Conservation (phyloP, 345 rosid species). For the Camelina laxa region DNA sequence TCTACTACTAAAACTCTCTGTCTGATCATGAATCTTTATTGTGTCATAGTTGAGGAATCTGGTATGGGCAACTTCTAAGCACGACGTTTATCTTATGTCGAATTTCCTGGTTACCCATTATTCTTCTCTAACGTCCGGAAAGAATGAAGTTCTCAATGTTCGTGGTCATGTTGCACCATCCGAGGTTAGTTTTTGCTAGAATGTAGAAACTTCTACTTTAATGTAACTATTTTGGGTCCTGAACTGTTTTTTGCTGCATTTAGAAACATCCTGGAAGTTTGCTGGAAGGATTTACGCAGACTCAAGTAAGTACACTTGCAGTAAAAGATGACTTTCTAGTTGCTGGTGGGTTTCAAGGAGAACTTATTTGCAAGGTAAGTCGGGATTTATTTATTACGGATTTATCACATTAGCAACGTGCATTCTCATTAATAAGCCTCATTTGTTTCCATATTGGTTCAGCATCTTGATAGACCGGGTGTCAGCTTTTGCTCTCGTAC, state of each 20-base stretch:
- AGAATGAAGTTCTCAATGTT: constrained; percentile 63
- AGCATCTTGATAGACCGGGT: constrained; percentile 89
- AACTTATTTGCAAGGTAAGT: constrained; percentile 79
- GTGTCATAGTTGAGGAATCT: constrained; percentile 64
- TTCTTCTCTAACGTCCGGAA: constrained; percentile 58
- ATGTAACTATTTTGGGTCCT: constrained; percentile 1
- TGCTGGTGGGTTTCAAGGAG: constrained; percentile 92
- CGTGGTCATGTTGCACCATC: constrained; percentile 74
- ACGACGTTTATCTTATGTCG: constrained; percentile 70
- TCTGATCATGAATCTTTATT: constrained; percentile 34
- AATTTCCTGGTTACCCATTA: constrained; percentile 65
- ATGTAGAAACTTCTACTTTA: neutral
- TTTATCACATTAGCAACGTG: neutral
- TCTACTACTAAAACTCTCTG: neutral
- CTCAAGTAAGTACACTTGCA: constrained; percentile 86
- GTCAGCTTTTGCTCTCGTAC: constrained; percentile 88
- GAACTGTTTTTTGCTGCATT: neutral
- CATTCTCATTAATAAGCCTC: constrained; percentile 18
- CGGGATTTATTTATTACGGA: neutral
- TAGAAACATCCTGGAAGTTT: constrained; percentile 83
- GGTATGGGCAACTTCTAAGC: constrained; percentile 82
- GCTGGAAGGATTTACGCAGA: constrained; percentile 77
- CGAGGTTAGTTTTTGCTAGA: constrained; percentile 53
- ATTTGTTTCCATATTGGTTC: constrained; percentile 34
- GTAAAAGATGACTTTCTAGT: constrained; percentile 71